Percentiles rank a stretch among this genome's conserved stretches.
Conservation (phyloP, 177 flowering plant species). For the Vitis hybrid region DNA sequence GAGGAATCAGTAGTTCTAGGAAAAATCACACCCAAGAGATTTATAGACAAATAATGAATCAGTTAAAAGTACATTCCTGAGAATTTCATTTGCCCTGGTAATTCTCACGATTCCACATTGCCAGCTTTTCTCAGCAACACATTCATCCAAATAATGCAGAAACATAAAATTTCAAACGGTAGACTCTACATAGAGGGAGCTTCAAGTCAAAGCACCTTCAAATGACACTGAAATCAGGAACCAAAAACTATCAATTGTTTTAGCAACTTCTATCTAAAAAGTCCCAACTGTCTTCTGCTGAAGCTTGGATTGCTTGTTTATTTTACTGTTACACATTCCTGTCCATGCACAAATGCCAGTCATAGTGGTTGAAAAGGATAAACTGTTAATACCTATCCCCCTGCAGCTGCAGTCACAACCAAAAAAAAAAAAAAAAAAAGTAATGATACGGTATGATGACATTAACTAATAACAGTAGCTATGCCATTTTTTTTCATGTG, state of each 20-base stretch:
- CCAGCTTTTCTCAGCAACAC: slow-evolving; percentile 1
- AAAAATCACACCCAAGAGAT: not conserved
- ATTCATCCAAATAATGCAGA: slow-evolving; percentile 7
- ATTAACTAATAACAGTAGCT: not conserved
- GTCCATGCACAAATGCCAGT: slow-evolving; percentile 2
- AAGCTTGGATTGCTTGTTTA: slow-evolving; percentile 7
- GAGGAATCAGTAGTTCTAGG: not conserved
- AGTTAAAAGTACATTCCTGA: slow-evolving; percentile 5
- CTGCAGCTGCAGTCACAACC: slow-evolving; percentile 38
- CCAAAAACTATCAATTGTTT: not conserved
- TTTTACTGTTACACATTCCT: not conserved
- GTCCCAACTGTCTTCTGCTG: not conserved
- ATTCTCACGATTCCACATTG: not conserved
- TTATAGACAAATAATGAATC: slow-evolving; percentile 8
- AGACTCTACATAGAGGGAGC: slow-evolving; percentile 3
- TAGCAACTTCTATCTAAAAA: slow-evolving; percentile 4
- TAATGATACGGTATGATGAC: not conserved
- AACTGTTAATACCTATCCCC: slow-evolving; percentile 37
- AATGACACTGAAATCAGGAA: not conserved
- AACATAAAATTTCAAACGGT: not conserved
- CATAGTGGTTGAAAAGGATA: slow-evolving; percentile 5
- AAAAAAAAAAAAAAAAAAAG: slow-evolving; percentile 4
- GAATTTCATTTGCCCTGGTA: not conserved
- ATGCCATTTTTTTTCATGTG: not conserved
- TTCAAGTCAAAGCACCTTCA: not conserved